These are phyloP conservation scores for Lecanicillium sp. DNA, from an alignment of 2,329 filamentous ascomycete genomes.

Conservation along the genomic window DNA sequence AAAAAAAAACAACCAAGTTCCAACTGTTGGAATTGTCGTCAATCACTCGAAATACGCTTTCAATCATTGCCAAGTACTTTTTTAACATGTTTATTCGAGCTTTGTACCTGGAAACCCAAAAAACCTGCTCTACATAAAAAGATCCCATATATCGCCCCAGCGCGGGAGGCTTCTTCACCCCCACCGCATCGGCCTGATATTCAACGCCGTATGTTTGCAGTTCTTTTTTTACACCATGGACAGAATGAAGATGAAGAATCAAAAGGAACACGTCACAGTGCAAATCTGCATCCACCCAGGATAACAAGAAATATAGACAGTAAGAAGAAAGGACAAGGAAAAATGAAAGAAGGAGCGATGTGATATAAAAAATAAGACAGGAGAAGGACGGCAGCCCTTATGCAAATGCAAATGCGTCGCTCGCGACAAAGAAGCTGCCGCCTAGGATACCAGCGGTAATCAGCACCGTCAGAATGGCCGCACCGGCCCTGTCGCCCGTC, in stretches of 20 bases:
- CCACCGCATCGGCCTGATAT: too few species aligned
- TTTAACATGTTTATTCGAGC: background rate
- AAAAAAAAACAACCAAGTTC: too few species aligned
- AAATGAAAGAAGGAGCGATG: background rate
- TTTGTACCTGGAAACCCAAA: background rate
- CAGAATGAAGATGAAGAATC: conserved; percentile 1
- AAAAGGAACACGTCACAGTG: background rate
- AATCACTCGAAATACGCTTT: too few species aligned
- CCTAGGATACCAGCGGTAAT: conserved; percentile 43
- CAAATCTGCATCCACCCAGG: conserved; percentile 5
- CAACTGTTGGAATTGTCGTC: too few species aligned
- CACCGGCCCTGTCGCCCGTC: conserved; percentile 46
- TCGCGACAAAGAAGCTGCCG: conserved; percentile 44
- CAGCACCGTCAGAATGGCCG: conserved; percentile 49
- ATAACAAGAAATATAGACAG: background rate
- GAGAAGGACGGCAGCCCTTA: background rate
- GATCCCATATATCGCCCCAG: background rate
- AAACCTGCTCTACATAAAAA: conserved; percentile 1
- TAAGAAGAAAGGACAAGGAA: background rate
- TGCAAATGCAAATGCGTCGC: conserved; percentile 20
- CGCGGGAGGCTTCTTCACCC: too few species aligned
- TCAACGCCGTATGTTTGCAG: conserved; percentile 7
- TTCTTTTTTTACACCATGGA: conserved; percentile 10
- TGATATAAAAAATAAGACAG: background rate
- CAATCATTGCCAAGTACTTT: too few species aligned